Base-by-base conservation (phyloP, 441 rosid genomes). In the Bocquillonia castaneifolia region DNA sequence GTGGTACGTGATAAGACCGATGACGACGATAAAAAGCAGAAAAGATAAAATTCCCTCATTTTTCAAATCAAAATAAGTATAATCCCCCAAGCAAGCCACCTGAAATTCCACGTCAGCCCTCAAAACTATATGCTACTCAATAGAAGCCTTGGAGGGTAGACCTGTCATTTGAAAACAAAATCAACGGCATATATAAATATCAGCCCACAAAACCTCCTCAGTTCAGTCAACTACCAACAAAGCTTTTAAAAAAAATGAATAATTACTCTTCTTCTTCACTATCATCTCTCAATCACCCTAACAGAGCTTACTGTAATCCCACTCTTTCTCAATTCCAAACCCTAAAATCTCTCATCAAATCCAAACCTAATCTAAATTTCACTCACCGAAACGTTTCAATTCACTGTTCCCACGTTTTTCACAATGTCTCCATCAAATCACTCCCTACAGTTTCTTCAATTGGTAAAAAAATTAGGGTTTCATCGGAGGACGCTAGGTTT, bases 401-500 rank as follows among this genome's bases (percentile, higher is more conserved):
- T 37, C 42, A 10, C 8, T n/a, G n/a, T 66, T 31, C 42, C n/a
- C n/a, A n/a, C n/a, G n/a, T n/a, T n/a, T n/a, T n/a, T n/a, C n/a
- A n/a, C n/a, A n/a, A n/a, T n/a, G n/a, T n/a, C n/a, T n/a, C n/a
- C n/a, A n/a, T n/a, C n/a, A n/a, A n/a, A n/a, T n/a, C n/a, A 52
- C 51, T 23, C 40, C 59, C 64, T 1, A 54, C 65, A 56, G 48
- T 65, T 47, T 64, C 72, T 23, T 64, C 73, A 40, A 64, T 67
- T 45, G 88, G 42, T 37, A 10, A 13, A 37, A 4, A 82, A 71
- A 62, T 69, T 53, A 77, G 85, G 76, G 81, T 77, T 44, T 79
- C 83, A 2, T 83, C 86, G 63, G 68, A 83, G 65, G 88, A 76
- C 40, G 79, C 82, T 72, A 81, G 76, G 61, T 71, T 59, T 34